Percentiles rank a stretch among this genome's conserved stretches.
Evolutionary conservation across 495 filamentous ascomycete genomes (phyloP).

Genomic region (Penicillium daleae): DNA sequence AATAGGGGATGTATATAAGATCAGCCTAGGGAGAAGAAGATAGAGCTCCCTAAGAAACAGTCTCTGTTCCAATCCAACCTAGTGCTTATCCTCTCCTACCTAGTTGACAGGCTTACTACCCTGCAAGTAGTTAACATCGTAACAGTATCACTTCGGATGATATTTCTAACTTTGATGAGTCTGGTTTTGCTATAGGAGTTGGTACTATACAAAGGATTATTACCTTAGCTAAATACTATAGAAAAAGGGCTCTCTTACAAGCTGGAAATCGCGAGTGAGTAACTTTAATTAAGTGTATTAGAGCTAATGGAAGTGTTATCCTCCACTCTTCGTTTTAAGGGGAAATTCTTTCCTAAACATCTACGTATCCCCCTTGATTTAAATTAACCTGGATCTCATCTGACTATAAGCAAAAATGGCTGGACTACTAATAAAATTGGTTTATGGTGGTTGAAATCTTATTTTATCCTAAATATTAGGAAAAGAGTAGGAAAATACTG

Average conservation of each 20-base stretch:
- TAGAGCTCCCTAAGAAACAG: no score
- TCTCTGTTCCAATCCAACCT: no score
- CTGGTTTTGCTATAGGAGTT: conserved; percentile 43
- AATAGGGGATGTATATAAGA: no score
- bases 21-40: no score
- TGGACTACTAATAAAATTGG: not conserved
- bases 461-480: not conserved
- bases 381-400: no score
- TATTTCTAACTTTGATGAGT: conserved; percentile 54
- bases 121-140: no score
- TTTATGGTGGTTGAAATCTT: not conserved
- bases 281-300: conserved; percentile 38
- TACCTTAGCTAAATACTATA: conserved; percentile 25
- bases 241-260: conserved; percentile 25
- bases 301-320: conserved; percentile 23
- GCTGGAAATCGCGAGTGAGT: conserved; percentile 44
- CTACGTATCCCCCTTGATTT: no score
- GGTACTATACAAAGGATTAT: conserved; percentile 29
- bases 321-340: conserved; percentile 31
- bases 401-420: no score
- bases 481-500: not conserved
- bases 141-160: conserved; percentile 42
- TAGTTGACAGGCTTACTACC: no score
- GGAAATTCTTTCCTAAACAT: no score
- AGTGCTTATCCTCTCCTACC: no score